Conservation (phyloP, 306 rosid genomes). For the Albizia julibrissin region DNA sequence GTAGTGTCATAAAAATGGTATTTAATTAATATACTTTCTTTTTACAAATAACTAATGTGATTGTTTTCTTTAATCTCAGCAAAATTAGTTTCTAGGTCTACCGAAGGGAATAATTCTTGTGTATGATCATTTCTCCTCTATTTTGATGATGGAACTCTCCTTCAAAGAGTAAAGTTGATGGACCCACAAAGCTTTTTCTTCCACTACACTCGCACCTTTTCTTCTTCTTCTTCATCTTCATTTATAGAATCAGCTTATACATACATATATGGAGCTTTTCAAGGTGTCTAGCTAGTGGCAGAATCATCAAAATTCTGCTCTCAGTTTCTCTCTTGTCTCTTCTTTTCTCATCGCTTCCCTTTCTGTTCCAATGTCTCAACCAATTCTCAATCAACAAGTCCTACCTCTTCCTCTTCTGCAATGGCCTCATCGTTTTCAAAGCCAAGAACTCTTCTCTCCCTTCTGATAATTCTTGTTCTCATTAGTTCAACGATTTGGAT, state of each 20-base stretch:
- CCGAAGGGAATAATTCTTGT: no score
- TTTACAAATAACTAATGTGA: no score
- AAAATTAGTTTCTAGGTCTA: no score
- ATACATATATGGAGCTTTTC: background rate
- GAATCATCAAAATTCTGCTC: slow-evolving; percentile 18
- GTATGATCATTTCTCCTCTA: no score
- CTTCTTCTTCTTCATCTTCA: background rate
- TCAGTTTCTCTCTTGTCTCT: slow-evolving; percentile 41
- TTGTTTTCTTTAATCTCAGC: no score
- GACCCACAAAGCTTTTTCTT: no score
- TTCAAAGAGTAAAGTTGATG: no score
- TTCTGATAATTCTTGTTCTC: slow-evolving; percentile 24
- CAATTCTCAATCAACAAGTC: slow-evolving; percentile 48
- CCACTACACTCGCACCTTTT: no score
- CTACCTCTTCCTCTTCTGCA: slow-evolving; percentile 67
- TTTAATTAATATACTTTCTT: no score
- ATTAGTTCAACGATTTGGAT: slow-evolving; percentile 9
- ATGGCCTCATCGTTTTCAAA: slow-evolving; percentile 55
- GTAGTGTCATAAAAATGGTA: no score
- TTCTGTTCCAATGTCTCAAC: slow-evolving; percentile 31
- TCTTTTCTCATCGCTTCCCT: slow-evolving; percentile 33
- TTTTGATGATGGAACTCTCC: no score
- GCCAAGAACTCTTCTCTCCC: slow-evolving; percentile 47
- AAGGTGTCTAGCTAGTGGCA: background rate
- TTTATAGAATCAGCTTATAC: no score